Evolutionary conservation across 805 yeast species (phyloP).

Genomic region (Wickerhamomyces rabaulensis): DNA sequence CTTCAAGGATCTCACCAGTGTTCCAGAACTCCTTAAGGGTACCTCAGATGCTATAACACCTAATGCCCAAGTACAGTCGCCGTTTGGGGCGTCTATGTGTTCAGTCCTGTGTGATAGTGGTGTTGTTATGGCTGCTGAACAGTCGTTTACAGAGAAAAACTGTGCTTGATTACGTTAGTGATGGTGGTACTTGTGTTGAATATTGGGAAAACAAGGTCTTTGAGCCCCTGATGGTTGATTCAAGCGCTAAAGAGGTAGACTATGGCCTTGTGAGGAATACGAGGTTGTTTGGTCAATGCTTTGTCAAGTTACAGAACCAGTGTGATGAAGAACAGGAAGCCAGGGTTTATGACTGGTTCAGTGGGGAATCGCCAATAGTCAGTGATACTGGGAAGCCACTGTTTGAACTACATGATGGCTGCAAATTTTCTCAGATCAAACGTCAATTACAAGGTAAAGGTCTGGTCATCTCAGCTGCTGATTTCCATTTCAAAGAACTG

Average conservation of each 20-base stretch:
- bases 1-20: no score
- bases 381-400: neutral
- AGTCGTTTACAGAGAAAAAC: neutral
- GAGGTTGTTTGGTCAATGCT: constrained; percentile 5
- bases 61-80: neutral
- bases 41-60: no score
- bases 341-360: constrained; percentile 5
- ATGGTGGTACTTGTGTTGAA: neutral
- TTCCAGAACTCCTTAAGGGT: no score
- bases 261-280: neutral
- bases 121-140: neutral
- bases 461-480: constrained; percentile 27
- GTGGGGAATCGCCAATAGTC: neutral
- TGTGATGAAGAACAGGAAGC: constrained; percentile 2
- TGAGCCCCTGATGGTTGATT: neutral
- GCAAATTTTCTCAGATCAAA: constrained; percentile 2
- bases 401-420: neutral
- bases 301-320: neutral
- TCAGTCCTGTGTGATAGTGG: neutral
- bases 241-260: neutral
- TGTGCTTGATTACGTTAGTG: neutral
- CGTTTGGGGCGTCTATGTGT: neutral
- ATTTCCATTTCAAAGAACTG: constrained; percentile 23
- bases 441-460: constrained; percentile 17
- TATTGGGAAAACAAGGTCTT: neutral